These are phyloP conservation scores for Verbascum thapsus DNA, from an alignment of 257 asterid genomes.

Conservation along the genomic window DNA sequence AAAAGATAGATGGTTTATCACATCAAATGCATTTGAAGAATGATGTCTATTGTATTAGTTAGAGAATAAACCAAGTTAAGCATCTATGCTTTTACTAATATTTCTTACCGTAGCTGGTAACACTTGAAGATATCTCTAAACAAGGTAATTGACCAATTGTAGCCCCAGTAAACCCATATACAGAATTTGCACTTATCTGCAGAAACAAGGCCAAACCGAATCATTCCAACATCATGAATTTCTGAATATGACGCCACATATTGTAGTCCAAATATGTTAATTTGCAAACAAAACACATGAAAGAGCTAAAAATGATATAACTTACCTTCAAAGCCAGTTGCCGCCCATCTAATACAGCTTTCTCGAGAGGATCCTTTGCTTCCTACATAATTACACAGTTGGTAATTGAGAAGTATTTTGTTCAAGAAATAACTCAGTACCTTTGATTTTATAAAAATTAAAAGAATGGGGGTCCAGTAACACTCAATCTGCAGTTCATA, in stretches of 20 bases:
- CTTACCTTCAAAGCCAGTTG: constrained; percentile 95
- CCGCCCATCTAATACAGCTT: constrained; percentile 98
- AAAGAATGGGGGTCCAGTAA: not conserved
- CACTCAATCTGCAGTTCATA: constrained; percentile 21
- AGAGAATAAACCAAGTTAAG: constrained; percentile 15
- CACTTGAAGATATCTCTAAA: constrained; percentile 96
- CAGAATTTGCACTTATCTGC: constrained; percentile 98
- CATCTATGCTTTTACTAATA: constrained; percentile 14
- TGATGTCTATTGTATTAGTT: constrained; percentile 9
- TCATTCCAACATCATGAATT: constrained; percentile 25
- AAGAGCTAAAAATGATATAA: constrained; percentile 14
- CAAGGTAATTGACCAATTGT: constrained; percentile 96
- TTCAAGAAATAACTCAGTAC: constrained; percentile 13
- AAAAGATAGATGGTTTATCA: constrained; percentile 31
- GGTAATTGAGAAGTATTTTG: constrained; percentile 4
- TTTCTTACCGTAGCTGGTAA: constrained; percentile 91
- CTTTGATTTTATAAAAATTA: constrained; percentile 17
- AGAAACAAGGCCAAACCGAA: constrained; percentile 33
- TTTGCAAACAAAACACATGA: constrained; percentile 5
- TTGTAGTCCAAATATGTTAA: constrained; percentile 15
- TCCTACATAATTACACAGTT: constrained; percentile 52
- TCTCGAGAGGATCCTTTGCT: constrained; percentile 92
- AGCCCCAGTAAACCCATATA: constrained; percentile 97
- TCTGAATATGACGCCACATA: constrained; percentile 19
- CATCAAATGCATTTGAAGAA: constrained; percentile 30